A percentile compares a stretch with the other conserved stretches of the same genome.
Conservation (phyloP, 2,329 filamentous ascomycete species). For the Diaporthe caulivora region DNA sequence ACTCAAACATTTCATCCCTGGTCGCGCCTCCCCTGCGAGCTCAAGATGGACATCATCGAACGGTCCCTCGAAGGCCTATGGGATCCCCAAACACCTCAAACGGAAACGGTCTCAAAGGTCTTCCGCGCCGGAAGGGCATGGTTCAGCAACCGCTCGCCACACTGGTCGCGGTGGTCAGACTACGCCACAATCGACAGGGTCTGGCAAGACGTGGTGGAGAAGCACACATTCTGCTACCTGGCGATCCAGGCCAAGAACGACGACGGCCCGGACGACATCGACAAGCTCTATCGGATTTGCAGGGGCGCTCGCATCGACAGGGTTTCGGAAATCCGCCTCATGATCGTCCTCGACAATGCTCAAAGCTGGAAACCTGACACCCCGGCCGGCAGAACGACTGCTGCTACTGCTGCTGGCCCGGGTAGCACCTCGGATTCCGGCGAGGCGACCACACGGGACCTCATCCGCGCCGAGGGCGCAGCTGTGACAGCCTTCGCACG, state of each 20-base stretch:
- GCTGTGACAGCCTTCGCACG: not conserved
- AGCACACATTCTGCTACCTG: not conserved
- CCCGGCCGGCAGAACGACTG: accelerated
- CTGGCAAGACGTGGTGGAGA: not conserved
- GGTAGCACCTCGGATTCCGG: no score
- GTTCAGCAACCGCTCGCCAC: no score
- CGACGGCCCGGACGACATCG: not conserved
- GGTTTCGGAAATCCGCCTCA: not conserved
- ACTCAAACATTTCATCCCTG: not conserved
- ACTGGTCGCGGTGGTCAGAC: no score
- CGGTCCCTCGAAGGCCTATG: not conserved
- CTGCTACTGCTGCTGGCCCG: no score
- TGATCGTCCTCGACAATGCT: not conserved
- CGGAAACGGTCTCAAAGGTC: no score
- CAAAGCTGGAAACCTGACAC: no score
- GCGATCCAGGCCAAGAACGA: accelerated
- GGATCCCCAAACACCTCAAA: not conserved
- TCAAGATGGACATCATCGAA: not conserved
- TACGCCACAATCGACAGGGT: not conserved
- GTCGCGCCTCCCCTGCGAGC: not conserved
- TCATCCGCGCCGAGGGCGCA: not conserved
- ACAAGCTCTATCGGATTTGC: not conserved
- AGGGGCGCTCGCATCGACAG: not conserved
- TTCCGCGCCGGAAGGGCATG: no score
- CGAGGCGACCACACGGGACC: accelerated